phyloP scores from a whole-genome alignment of 2,329 filamentous ascomycete species.

The Colletotrichum euphorbiae region DNA sequence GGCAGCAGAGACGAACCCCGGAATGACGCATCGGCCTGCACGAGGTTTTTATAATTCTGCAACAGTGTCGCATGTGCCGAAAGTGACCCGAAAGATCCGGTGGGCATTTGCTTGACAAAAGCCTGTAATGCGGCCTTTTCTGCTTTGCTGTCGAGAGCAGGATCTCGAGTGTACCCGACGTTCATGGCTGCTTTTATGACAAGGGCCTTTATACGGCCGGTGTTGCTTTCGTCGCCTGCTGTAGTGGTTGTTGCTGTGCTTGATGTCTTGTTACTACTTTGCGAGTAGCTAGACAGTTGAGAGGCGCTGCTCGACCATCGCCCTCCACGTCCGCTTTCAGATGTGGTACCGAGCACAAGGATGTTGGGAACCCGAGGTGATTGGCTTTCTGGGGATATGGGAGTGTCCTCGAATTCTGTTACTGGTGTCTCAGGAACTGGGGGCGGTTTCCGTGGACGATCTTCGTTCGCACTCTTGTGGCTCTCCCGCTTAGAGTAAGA shows the following conservation, averaged over 20 bases:
- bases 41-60: constrained; percentile 82
- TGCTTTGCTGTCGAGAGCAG: constrained; percentile 55
- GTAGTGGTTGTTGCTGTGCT: constrained; percentile 80
- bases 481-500: constrained; percentile 66
- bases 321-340: constrained; percentile 68
- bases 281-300: constrained; percentile 83
- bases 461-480: constrained; percentile 60
- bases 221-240: constrained; percentile 78
- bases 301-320: constrained; percentile 87
- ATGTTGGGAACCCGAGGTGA: constrained; percentile 86
- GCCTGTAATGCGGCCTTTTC: constrained; percentile 71
- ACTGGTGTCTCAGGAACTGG: constrained; percentile 87
- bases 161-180: constrained; percentile 78
- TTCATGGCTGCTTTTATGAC: constrained; percentile 89
- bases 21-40: constrained; percentile 79
- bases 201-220: constrained; percentile 81
- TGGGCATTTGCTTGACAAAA: constrained; percentile 81
- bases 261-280: constrained; percentile 72
- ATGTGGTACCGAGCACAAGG: constrained; percentile 80
- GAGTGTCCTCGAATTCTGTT: constrained; percentile 93
- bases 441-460: constrained; percentile 61
- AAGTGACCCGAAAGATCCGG: constrained; percentile 81
- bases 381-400: constrained; percentile 83
- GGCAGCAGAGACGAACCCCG: constrained; percentile 66
- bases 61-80: constrained; percentile 78